Conservation (phyloP, 2,329 filamentous ascomycete genomes). For the Colletotrichum tamarilloi region DNA sequence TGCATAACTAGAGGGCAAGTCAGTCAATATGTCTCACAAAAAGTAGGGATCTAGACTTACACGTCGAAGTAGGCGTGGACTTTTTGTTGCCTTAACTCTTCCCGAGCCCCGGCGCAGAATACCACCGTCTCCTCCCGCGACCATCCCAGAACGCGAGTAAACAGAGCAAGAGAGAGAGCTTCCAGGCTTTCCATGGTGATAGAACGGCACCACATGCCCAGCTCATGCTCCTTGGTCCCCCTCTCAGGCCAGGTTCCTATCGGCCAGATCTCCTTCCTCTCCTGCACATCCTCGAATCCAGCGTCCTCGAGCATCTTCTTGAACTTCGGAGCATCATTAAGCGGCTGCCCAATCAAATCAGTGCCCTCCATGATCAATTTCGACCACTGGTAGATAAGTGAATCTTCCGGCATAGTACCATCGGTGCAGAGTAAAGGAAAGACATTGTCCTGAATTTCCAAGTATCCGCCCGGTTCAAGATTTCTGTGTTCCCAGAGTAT, state of each 20-base stretch:
- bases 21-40: no score
- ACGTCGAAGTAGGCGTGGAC: no score
- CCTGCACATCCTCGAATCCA: slow-evolving; percentile 47
- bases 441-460: neutral
- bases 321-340: neutral
- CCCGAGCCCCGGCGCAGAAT: no score
- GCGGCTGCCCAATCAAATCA: neutral
- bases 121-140: no score
- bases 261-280: slow-evolving; percentile 46
- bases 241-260: no score
- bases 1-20: no score
- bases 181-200: slow-evolving; percentile 41
- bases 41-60: no score
- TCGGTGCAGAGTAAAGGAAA: neutral
- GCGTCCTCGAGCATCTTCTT: slow-evolving; percentile 39
- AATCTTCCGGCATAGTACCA: neutral
- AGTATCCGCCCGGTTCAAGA: neutral
- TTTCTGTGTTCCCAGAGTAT: no score
- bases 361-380: no score
- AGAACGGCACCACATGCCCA: slow-evolving; percentile 43
- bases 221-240: slow-evolving; percentile 42
- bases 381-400: slow-evolving; percentile 29
- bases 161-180: neutral
- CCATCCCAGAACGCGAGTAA: no score
- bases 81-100: no score